Percentiles rank a stretch among this genome's conserved stretches.
Conservation (phyloP, 2,329 filamentous ascomycete genomes). For the Karstenula rhodostoma region DNA sequence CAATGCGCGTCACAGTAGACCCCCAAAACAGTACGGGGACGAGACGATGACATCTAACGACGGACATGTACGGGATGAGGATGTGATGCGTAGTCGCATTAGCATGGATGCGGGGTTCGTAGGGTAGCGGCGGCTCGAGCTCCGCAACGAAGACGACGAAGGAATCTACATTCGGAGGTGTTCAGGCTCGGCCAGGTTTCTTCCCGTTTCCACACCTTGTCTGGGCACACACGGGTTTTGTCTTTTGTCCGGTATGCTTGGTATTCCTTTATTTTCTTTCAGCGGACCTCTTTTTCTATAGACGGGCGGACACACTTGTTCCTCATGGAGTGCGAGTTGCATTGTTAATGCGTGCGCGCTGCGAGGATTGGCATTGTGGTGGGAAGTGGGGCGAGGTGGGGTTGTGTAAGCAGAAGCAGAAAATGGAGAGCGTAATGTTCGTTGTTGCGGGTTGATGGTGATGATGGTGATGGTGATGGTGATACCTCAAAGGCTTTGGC, state of each 20-base stretch:
- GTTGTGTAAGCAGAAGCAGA: not conserved
- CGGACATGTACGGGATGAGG: slow-evolving; percentile 1
- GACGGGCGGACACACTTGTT: not conserved
- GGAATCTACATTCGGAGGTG: slow-evolving; percentile 13
- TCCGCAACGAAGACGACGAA: not conserved
- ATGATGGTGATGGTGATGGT: not conserved
- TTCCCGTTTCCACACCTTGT: slow-evolving; percentile 2
- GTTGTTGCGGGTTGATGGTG: not conserved
- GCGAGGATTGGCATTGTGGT: not conserved
- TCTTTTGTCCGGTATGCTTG: not conserved
- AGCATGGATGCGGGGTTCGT: not conserved
- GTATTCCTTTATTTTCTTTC: not conserved
- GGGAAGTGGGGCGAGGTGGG: not conserved
- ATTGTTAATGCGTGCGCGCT: slow-evolving; percentile 4
- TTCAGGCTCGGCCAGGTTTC: slow-evolving; percentile 8
- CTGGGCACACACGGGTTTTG: slow-evolving; percentile 5
- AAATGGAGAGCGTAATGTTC: not conserved
- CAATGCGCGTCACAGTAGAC: slow-evolving; percentile 88
- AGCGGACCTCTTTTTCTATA: not conserved
- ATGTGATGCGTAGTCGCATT: not conserved
- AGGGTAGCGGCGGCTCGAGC: not conserved
- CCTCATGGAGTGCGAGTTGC: not conserved
- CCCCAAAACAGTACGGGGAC: not conserved
- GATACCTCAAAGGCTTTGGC: not conserved
- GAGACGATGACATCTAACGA: not conserved